Base-by-base conservation (phyloP, 106 monocot species). In the Dendrobium huoshanense region DNA sequence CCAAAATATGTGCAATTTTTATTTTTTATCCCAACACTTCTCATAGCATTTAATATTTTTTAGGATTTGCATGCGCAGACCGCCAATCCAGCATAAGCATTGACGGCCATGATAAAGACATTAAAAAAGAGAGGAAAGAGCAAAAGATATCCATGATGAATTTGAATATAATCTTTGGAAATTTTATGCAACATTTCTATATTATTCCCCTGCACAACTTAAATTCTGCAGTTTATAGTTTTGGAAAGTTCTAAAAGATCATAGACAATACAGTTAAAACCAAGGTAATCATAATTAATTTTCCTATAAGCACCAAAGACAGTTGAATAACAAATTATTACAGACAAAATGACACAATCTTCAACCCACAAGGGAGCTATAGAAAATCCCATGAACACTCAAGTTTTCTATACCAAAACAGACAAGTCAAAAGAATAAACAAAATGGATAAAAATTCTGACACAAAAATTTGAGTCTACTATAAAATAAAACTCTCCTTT, bases 401-500 rank as follows among this genome's bases (percentile, higher is more conserved):
- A 19, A 18, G 16, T 58, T 58, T 58, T 58, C 20, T 58, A 58
- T 58, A 58, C 58, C 58, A 58, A 58, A 58, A 58, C 58, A 18
- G 20, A 58, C 17, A 58, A 13, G 19, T 58, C 13, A 54, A 54
- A 58, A 58, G 18, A 4, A 58, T 58, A 58, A 58, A 58, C 58
- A 58, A 19, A 47, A 58, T 20, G 56, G 15, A 58, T 58, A 3
- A 4, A 58, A 58, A 58, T 13, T 18, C 20, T 58, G 58, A 58
- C 18, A 58, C 58, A 58, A 58, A 58, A 9, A 61, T 31, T 25
- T 29, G n/a, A 31, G 29, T 68, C n/a, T 68, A 2, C 68, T 1
- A 9, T 68, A 25, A 68, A 68, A 70, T 70, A 70, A 70, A 70
- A 70, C 37, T 65, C 22, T 24, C 64, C 22, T 65, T 65, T 65